phyloP scores from a whole-genome alignment of 768 basidiomycete species.

The Holtermannia corniformis region DNA sequence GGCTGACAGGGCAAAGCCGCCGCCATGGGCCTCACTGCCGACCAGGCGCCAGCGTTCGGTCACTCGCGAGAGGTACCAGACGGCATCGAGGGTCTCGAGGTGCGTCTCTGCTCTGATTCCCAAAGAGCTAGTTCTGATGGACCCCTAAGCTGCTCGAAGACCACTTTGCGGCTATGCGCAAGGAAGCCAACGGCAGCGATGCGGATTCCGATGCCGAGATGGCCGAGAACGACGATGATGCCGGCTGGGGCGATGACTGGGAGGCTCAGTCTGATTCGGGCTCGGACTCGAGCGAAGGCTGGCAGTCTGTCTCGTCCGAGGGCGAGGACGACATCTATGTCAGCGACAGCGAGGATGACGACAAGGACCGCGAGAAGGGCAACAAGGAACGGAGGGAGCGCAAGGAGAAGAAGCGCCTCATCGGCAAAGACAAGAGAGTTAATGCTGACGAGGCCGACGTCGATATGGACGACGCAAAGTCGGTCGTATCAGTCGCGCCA shows the following conservation, averaged over 20 bases:
- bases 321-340: slow-evolving; percentile 60
- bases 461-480: slow-evolving; percentile 35
- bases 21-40: slow-evolving; percentile 57
- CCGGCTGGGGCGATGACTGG: slow-evolving; percentile 74
- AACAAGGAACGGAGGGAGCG: slow-evolving; percentile 33
- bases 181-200: slow-evolving; percentile 48
- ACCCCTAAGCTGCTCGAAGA: slow-evolving; percentile 69
- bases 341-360: slow-evolving; percentile 76
- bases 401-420: slow-evolving; percentile 17
- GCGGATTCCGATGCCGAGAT: slow-evolving; percentile 43
- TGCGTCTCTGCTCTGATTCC: slow-evolving; percentile 43
- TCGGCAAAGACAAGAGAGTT: slow-evolving; percentile 1
- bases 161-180: slow-evolving; percentile 62
- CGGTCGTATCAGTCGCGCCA: slow-evolving; percentile 24
- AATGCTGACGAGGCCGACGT: slow-evolving; percentile 26
- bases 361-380: slow-evolving; percentile 43
- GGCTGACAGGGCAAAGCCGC: slow-evolving; percentile 73
- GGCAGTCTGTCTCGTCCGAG: slow-evolving; percentile 71
- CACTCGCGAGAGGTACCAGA: slow-evolving; percentile 62
- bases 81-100: slow-evolving; percentile 81
- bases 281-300: slow-evolving; percentile 50
- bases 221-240: slow-evolving; percentile 47
- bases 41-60: slow-evolving; percentile 69
- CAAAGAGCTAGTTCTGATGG: not conserved
- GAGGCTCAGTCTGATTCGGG: slow-evolving; percentile 52